phyloP scores from a whole-genome alignment of 257 asterid genomes.

The Eustoma russellianum region DNA sequence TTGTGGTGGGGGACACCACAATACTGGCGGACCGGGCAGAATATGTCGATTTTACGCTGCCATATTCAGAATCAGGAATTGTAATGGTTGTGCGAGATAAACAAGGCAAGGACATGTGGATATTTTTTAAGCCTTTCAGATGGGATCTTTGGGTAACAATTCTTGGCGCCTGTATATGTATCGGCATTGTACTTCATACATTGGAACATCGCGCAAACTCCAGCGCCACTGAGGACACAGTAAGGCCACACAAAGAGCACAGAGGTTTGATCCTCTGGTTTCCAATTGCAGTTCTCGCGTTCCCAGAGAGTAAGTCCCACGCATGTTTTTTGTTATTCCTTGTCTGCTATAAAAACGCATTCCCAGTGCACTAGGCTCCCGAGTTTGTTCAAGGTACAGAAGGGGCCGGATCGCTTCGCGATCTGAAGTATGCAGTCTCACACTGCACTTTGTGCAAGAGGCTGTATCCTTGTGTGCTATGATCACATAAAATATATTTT shows the following conservation, averaged over 20 bases:
- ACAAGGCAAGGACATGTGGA: constrained; percentile 45
- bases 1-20: constrained; percentile 54
- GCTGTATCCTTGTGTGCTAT: too few species aligned
- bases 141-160: constrained; percentile 48
- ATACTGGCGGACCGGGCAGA: constrained; percentile 39
- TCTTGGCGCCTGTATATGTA: constrained; percentile 12
- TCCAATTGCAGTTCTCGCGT: constrained; percentile 49
- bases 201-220: constrained; percentile 19
- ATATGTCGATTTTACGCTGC: constrained; percentile 38
- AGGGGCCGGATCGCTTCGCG: too few species aligned
- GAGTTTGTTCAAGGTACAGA: too few species aligned
- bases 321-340: background rate
- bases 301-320: constrained; percentile 39
- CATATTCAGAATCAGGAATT: constrained; percentile 52
- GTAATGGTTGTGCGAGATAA: constrained; percentile 31
- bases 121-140: constrained; percentile 30
- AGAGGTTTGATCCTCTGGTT: constrained; percentile 23
- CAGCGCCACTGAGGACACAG: constrained; percentile 7
- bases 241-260: constrained; percentile 11
- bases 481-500: too few species aligned
- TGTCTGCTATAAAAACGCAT: background rate
- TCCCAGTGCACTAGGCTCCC: too few species aligned
- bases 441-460: too few species aligned
- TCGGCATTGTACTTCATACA: constrained; percentile 24
- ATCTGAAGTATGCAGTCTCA: too few species aligned